A percentile compares a stretch with the other conserved stretches of the same genome.
These are phyloP conservation scores for Apiospora malaysiana DNA, from an alignment of 2,329 filamentous ascomycete species.

Conservation along the genomic window DNA sequence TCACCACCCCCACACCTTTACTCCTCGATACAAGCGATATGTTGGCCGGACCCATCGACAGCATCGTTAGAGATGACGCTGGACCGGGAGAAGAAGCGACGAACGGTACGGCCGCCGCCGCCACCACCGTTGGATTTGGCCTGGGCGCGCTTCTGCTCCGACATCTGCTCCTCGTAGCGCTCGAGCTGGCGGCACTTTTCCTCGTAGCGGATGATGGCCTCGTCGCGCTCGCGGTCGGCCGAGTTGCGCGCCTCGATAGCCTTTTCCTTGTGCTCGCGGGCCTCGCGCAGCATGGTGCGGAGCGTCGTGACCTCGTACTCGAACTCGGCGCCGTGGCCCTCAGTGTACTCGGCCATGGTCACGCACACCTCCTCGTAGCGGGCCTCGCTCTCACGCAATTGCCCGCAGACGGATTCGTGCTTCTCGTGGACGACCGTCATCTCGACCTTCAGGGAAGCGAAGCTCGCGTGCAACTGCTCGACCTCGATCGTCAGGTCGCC, in stretches of 20 bases:
- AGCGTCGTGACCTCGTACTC: conserved; percentile 6
- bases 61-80: background rate
- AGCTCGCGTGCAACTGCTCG: conserved; percentile 16
- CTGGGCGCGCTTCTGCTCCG: conserved; percentile 5
- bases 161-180: background rate
- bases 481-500: conserved; percentile 6
- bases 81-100: background rate
- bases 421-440: background rate
- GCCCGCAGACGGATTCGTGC: background rate
- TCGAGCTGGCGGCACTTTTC: conserved; percentile 20
- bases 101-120: background rate
- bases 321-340: conserved; percentile 7
- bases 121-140: background rate
- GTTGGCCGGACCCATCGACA: background rate
- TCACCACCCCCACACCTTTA: background rate
- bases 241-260: conserved; percentile 17
- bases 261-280: conserved; percentile 18
- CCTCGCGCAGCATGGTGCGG: conserved; percentile 12
- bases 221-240: conserved; percentile 21
- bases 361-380: conserved; percentile 18
- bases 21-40: background rate
- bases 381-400: conserved; percentile 13
- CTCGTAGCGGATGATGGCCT: conserved; percentile 18
- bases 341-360: background rate
- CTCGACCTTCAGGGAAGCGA: background rate